phyloP scores from a whole-genome alignment of 805 yeast genomes.

The Metschnikowia dekortorum region DNA sequence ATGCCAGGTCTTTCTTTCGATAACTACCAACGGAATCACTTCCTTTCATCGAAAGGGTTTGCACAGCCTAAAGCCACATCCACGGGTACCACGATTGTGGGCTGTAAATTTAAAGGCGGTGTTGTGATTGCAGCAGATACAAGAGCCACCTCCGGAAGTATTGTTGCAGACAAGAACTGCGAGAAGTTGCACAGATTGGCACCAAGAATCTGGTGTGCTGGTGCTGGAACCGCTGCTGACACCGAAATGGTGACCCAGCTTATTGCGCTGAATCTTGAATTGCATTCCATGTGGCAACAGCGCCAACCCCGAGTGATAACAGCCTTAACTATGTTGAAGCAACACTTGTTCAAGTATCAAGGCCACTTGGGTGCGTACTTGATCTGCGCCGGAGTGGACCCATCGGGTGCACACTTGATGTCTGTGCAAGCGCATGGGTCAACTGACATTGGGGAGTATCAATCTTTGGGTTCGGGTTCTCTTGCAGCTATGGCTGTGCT shows the following conservation, averaged over 20 bases:
- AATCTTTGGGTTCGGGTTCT: slow-evolving; percentile 93
- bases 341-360: slow-evolving; percentile 93
- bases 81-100: slow-evolving; percentile 99
- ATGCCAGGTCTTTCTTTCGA: slow-evolving; percentile 95
- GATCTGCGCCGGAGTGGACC: slow-evolving; percentile 97
- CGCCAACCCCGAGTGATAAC: slow-evolving; percentile 92
- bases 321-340: slow-evolving; percentile 88
- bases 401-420: slow-evolving; percentile 90
- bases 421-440: slow-evolving; percentile 98
- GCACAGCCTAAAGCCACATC: slow-evolving; percentile 87
- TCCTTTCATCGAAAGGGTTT: slow-evolving; percentile 65
- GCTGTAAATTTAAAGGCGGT: slow-evolving; percentile 88
- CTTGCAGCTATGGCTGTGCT: slow-evolving; percentile 98
- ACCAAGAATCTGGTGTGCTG: slow-evolving; percentile 98
- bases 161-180: slow-evolving; percentile 97
- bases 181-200: slow-evolving; percentile 88
- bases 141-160: slow-evolving; percentile 93
- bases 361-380: slow-evolving; percentile 97
- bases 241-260: slow-evolving; percentile 97
- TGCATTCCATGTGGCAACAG: slow-evolving; percentile 78
- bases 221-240: slow-evolving; percentile 99
- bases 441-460: slow-evolving; percentile 91
- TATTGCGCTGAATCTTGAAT: slow-evolving; percentile 83
- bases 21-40: slow-evolving; percentile 85
- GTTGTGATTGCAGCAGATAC: slow-evolving; percentile 99